phyloP scores from a whole-genome alignment of 2,329 filamentous ascomycete species.

The Metarhizium rileyi region DNA sequence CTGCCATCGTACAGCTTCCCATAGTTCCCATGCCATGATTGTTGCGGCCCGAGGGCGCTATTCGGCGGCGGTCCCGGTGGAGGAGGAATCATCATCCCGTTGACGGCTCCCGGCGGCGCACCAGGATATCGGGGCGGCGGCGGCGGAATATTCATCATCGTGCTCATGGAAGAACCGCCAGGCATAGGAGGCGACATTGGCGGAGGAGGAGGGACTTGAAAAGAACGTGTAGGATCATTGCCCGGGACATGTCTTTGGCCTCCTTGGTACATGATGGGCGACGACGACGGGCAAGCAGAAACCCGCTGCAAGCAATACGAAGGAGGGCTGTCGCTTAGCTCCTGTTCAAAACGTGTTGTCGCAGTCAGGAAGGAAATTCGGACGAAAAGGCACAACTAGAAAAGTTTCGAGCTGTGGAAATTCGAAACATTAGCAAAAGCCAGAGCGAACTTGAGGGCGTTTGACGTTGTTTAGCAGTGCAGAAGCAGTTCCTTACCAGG shows the following conservation, averaged over 20 bases:
- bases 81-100: conserved; percentile 39
- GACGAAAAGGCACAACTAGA: neutral
- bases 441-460: neutral
- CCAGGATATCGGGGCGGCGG: conserved; percentile 45
- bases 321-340: no score
- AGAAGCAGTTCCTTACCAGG: neutral
- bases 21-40: conserved; percentile 44
- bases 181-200: conserved; percentile 41
- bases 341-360: no score
- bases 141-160: conserved; percentile 42
- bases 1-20: conserved; percentile 41
- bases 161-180: conserved; percentile 30
- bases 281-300: neutral
- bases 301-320: neutral
- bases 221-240: conserved; percentile 40
- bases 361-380: neutral
- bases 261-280: conserved; percentile 42
- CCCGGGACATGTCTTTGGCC: conserved; percentile 38
- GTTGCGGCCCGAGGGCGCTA: conserved; percentile 28
- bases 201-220: conserved; percentile 46
- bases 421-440: neutral
- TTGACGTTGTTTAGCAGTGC: neutral
- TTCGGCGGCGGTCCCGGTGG: conserved; percentile 45
- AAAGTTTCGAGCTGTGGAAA: neutral
- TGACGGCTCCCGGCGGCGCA: conserved; percentile 27